A percentile compares a stretch with the other conserved stretches of the same genome.
Conservation (phyloP, 257 asterid genomes). For the Echium plantagineum region DNA sequence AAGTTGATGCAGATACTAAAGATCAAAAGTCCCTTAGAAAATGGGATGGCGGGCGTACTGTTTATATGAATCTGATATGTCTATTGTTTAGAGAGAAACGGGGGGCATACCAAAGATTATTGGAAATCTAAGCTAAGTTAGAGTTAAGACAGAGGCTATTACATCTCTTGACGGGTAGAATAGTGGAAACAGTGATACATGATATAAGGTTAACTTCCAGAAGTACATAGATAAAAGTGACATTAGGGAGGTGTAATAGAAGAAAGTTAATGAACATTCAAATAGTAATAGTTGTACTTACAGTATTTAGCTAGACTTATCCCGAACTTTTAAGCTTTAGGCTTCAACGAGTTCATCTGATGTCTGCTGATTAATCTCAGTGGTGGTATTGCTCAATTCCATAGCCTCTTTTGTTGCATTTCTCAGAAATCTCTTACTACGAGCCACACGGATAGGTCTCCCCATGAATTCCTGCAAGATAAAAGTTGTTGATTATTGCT, state of each 20-base stretch:
- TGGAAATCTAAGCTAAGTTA: not conserved
- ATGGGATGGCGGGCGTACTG: no score
- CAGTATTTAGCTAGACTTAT: not conserved
- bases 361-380: slow-evolving; percentile 14
- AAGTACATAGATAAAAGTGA: not conserved
- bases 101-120: not conserved
- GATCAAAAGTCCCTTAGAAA: no score
- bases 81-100: not conserved
- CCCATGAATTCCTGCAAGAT: slow-evolving; percentile 80
- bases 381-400: slow-evolving; percentile 24
- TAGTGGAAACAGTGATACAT: not conserved
- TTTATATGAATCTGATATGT: not conserved
- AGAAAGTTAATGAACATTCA: no score
- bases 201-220: not conserved
- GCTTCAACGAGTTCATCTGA: slow-evolving; percentile 10
- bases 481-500: slow-evolving; percentile 5
- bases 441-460: slow-evolving; percentile 57
- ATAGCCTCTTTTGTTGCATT: slow-evolving; percentile 42
- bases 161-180: no score
- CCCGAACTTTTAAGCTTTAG: slow-evolving; percentile 10
- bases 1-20: no score
- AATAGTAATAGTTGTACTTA: not conserved
- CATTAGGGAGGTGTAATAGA: no score
- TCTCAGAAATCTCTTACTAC: slow-evolving; percentile 55
- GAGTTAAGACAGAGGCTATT: no score